Conservation (phyloP, 352 stramenopile genomes). For the Albugo laibachii region DNA sequence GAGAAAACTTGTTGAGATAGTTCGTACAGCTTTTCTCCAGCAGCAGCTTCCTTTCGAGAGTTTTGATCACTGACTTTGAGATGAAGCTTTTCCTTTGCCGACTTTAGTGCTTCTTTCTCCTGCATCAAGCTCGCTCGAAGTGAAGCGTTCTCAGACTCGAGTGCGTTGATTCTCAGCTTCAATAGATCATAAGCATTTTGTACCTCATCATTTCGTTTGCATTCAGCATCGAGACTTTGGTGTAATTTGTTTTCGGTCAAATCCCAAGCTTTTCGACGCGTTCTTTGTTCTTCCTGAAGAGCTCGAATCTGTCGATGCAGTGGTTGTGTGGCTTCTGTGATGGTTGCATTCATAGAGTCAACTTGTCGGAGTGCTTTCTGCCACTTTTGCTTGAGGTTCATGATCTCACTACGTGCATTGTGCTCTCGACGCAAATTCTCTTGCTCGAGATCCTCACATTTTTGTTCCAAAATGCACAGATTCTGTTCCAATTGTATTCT, state of each 20-base stretch:
- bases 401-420: slow-evolving; percentile 25
- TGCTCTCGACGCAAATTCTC: slow-evolving; percentile 40
- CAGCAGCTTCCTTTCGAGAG: neutral
- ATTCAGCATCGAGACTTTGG: no score
- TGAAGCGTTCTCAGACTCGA: no score
- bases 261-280: slow-evolving; percentile 33
- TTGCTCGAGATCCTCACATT: slow-evolving; percentile 24
- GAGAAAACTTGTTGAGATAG: no score
- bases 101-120: no score
- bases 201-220: no score
- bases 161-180: no score
- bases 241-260: slow-evolving; percentile 13
- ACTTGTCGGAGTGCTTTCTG: slow-evolving; percentile 46
- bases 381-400: slow-evolving; percentile 57
- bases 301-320: slow-evolving; percentile 46
- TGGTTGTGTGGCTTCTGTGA: slow-evolving; percentile 56
- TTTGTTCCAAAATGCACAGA: slow-evolving; percentile 37
- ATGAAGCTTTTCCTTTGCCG: no score
- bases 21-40: neutral
- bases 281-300: slow-evolving; percentile 43
- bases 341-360: slow-evolving; percentile 38
- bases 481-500: slow-evolving; percentile 37
- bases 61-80: neutral
- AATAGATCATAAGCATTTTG: no score
- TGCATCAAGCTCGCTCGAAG: no score